Evolutionary conservation across 768 basidiomycete species (phyloP).

Genomic region (Termitomyces sp.): DNA sequence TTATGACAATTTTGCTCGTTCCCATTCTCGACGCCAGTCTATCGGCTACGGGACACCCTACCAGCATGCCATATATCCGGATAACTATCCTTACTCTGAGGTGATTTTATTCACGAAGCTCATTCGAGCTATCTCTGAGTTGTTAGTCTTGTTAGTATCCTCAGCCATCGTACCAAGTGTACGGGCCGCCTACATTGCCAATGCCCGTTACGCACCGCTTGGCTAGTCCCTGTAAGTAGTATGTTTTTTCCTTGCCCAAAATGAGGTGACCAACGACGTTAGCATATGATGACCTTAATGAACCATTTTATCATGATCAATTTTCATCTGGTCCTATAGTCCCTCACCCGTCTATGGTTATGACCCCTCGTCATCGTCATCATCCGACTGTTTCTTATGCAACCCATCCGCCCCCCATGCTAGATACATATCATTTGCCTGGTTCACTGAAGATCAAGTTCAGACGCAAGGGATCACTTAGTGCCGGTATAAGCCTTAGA

Average conservation of each 20-base stretch:
- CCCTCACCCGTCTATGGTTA: slow-evolving; percentile 20
- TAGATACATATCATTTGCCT: slow-evolving; percentile 43
- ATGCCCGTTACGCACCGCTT: slow-evolving; percentile 28
- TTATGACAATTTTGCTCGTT: slow-evolving; percentile 21
- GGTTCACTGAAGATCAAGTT: slow-evolving; percentile 59
- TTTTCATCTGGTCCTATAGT: slow-evolving; percentile 32
- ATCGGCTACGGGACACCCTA: slow-evolving; percentile 31
- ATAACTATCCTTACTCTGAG: slow-evolving; percentile 25
- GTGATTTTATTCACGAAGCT: slow-evolving; percentile 19
- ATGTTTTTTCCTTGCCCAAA: neutral
- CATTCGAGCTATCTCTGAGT: neutral
- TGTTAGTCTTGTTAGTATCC: slow-evolving; percentile 27
- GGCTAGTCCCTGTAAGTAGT: slow-evolving; percentile 36
- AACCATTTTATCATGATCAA: slow-evolving; percentile 47
- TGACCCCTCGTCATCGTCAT: slow-evolving; percentile 37
- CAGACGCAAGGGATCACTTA: slow-evolving; percentile 65
- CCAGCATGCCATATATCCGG: slow-evolving; percentile 34
- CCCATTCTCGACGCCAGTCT: slow-evolving; percentile 33
- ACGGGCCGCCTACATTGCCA: slow-evolving; percentile 34
- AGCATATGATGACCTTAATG: slow-evolving; percentile 56
- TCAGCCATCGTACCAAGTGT: slow-evolving; percentile 41
- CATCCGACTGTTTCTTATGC: slow-evolving; percentile 49
- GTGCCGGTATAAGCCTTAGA: slow-evolving; percentile 58
- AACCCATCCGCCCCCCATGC: slow-evolving; percentile 23
- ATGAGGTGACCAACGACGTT: neutral